Evolutionary conservation across 257 asterid species (phyloP), one percentile per base, ranked within the genome.

Genomic region (Leptodermis oblonga): DNA sequence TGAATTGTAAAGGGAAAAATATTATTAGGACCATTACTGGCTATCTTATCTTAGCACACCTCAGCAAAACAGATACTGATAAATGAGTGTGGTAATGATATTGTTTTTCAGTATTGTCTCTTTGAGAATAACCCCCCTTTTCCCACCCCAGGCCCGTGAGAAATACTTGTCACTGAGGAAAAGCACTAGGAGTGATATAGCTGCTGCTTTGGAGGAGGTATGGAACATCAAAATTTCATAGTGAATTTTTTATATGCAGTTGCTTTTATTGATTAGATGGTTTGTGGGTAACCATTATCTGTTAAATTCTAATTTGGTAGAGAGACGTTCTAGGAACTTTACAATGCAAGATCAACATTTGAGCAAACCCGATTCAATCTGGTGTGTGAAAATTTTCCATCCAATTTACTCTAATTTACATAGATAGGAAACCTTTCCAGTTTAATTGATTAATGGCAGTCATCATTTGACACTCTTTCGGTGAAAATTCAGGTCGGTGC

Each of bases 251-350:
- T 69, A 54, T 76, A 45, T 69, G 63, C 52, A 62, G 77, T 78
- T 70, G 39, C 69, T 72, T 62, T 76, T 67, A 75, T 68, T 79
- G 79, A 81, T 75, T 81, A 86, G 72, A 81, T 82, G 81, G 87
- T 80, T 73, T 70, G 75, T 78, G 77, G 92, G 89, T 90, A 78
- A 86, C 84, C 85, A 79, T 85, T 77, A 74, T 78, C 75, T 79
- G 70, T 85, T 81, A 79, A 88, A 83, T 71, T 82, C 97, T 90
- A 90, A 88, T 88, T 84, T 88, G 90, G 83, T 88, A 88, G 96
- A 86, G 97, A 87, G 94, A 85, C 86, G 80, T 92, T 90, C 95
- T 96, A 90, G 98, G 98, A 93, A 90, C 93, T 90, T 81, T 84
- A 90, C 84, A 87, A 80, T 81, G 88, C 96, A 66, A 87, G 98